Evolutionary conservation across 2,329 filamentous ascomycete species (phyloP), one percentile per base, ranked within the genome.

Genomic region (Cytospora piceicola): DNA sequence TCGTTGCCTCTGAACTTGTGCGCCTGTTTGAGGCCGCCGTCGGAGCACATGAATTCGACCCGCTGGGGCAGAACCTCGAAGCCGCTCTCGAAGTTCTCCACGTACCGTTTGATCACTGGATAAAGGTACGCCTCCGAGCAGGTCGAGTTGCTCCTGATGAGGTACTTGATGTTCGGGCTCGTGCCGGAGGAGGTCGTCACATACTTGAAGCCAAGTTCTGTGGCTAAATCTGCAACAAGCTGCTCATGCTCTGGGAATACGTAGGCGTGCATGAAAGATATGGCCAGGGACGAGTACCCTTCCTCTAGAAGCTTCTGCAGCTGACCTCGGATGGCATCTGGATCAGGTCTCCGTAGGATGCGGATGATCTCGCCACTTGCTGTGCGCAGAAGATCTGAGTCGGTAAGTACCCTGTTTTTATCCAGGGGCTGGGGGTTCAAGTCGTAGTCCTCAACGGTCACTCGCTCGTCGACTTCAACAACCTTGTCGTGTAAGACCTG

Each of bases 81-180:
- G 0, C 89, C 88, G 3, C 82, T 80, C 67, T 85, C 81, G 71
- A 92, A 90, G 9, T 85, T 84, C 53, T 85, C 81, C 62, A 91
- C 88, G 71, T 91, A 92, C 70, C 87, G 87, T 60, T 85, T 82
- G 69, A 91, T 91, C 1, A 88, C 85, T 0, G 89, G 89, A 2
- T 90, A 91, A 22, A 92, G 80, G 70, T 92, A 92, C 5, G 89
- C 89, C 73, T 91, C 89, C 7, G 89, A 89, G 71, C 87, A 90
- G 1, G 87, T 86, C 8, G 88, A 90, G 1, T 86, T 90, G 27
- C 87, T 86, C 89, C 77, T 12, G 87, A 85, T 1, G 91, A 85
- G 34, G 90, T 80, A 74, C 91, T 91, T 54, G 76, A 91, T 90
- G 82, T 90, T 89, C 1, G 88, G 88, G 81, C 90, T 89, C 39